Conservation (phyloP, 2,329 filamentous ascomycete species). For the Aspergillus sp. region DNA sequence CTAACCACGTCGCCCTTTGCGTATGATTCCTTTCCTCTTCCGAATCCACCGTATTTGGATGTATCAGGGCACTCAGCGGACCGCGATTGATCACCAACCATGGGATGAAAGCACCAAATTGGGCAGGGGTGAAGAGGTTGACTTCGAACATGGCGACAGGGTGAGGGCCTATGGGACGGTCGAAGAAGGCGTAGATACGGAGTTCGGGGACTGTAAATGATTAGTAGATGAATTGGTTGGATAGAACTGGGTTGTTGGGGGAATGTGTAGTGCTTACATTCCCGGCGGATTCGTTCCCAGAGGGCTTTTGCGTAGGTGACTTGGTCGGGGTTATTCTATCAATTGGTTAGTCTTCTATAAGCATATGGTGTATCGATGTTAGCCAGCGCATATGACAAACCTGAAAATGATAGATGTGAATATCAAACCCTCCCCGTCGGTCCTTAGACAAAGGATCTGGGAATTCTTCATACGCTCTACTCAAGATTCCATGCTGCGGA, state of each 20-base stretch:
- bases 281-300: conserved; percentile 69
- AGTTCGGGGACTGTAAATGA: conserved; percentile 66
- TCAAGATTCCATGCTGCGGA: conserved; percentile 53
- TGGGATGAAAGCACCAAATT: conserved; percentile 82
- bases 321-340: conserved; percentile 54
- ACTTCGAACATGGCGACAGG: conserved; percentile 88
- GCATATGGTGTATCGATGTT: too few relatives aligned
- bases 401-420: conserved; percentile 78
- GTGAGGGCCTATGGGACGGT: conserved; percentile 73
- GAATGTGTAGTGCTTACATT: conserved; percentile 52
- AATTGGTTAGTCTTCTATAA: background rate
- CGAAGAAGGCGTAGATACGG: conserved; percentile 71
- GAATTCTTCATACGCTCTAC: conserved; percentile 65
- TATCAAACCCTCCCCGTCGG: conserved; percentile 66
- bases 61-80: conserved; percentile 68
- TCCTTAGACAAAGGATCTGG: conserved; percentile 60
- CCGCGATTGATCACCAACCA: conserved; percentile 81
- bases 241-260: background rate
- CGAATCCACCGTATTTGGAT: conserved; percentile 62
- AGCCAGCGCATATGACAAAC: conserved; percentile 12
- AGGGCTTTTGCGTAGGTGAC: conserved; percentile 62
- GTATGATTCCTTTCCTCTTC: conserved; percentile 50
- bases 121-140: conserved; percentile 73
- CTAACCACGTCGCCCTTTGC: conserved; percentile 40
- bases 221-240: background rate